Evolutionary conservation across 2,329 filamentous ascomycete genomes (phyloP).

Genomic region (Fusarium sp.): DNA sequence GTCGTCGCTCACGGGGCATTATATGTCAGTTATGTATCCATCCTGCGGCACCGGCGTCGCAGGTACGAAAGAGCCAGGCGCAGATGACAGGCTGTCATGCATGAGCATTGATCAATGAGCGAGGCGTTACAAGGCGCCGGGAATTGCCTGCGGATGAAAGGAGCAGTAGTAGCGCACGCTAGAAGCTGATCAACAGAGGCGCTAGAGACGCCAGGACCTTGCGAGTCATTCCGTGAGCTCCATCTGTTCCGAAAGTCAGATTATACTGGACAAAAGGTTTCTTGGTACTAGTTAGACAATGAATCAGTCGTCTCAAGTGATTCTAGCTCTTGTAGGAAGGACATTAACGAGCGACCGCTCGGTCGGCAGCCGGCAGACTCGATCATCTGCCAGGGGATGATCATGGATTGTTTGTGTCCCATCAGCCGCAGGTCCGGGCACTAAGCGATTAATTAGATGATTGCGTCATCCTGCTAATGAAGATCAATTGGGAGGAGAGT

Average conservation of each 20-base stretch:
- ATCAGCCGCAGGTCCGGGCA: neutral
- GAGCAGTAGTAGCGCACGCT: neutral
- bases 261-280: neutral
- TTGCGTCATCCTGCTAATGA: too few species aligned
- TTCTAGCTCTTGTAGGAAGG: neutral
- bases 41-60: neutral
- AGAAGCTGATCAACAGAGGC: slow-evolving; percentile 3
- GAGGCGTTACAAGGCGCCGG: neutral
- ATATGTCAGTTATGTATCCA: neutral
- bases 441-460: too few species aligned
- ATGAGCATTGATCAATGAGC: neutral
- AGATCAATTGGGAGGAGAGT: neutral
- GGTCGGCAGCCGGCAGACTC: neutral
- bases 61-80: neutral
- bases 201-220: neutral
- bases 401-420: neutral
- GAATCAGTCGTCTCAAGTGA: neutral
- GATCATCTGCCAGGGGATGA: neutral
- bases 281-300: neutral
- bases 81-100: neutral
- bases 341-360: neutral
- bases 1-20: neutral
- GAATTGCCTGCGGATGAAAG: neutral
- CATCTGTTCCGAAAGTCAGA: neutral
- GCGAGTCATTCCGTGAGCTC: neutral